These are phyloP conservation scores for Penicillium pulvis DNA, from an alignment of 495 filamentous ascomycete genomes.

Conservation along the genomic window DNA sequence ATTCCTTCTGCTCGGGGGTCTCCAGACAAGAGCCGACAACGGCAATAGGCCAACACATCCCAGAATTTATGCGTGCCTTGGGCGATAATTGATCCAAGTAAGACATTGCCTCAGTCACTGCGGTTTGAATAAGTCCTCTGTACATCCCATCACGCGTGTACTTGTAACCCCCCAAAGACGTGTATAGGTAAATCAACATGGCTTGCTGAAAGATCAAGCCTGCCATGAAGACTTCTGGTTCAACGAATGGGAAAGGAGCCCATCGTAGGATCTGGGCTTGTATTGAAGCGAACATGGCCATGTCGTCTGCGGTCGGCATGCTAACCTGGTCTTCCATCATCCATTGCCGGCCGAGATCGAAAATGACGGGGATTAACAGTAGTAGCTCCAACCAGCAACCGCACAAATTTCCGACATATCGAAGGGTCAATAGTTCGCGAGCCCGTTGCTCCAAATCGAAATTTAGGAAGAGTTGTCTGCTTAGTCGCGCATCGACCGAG, in stretches of 20 bases:
- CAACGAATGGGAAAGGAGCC: slow-evolving; percentile 35
- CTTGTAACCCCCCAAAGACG: slow-evolving; percentile 31
- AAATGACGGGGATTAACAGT: slow-evolving; percentile 39
- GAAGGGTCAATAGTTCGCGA: slow-evolving; percentile 29
- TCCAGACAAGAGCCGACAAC: slow-evolving; percentile 38
- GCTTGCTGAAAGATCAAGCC: slow-evolving; percentile 41
- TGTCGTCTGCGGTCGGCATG: slow-evolving; percentile 37
- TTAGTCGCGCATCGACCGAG: slow-evolving; percentile 40
- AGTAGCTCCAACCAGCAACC: slow-evolving; percentile 42
- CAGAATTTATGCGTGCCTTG: slow-evolving; percentile 37
- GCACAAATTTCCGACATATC: slow-evolving; percentile 41
- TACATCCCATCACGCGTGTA: slow-evolving; percentile 36
- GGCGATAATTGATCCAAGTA: slow-evolving; percentile 32
- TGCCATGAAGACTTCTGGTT: slow-evolving; percentile 35
- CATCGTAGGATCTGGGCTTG: slow-evolving; percentile 39
- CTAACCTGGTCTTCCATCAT: slow-evolving; percentile 31
- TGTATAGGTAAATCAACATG: slow-evolving; percentile 42
- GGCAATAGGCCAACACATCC: slow-evolving; percentile 43
- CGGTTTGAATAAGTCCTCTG: slow-evolving; percentile 30
- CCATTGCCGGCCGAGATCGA: slow-evolving; percentile 44
- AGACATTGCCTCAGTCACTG: slow-evolving; percentile 33
- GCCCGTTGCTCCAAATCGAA: slow-evolving; percentile 40
- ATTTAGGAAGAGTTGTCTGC: slow-evolving; percentile 36
- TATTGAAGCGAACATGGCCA: slow-evolving; percentile 44
- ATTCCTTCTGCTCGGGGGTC: slow-evolving; percentile 23